Conservation (phyloP, 2,329 filamentous ascomycete species). For the Beauveria medogensis region DNA sequence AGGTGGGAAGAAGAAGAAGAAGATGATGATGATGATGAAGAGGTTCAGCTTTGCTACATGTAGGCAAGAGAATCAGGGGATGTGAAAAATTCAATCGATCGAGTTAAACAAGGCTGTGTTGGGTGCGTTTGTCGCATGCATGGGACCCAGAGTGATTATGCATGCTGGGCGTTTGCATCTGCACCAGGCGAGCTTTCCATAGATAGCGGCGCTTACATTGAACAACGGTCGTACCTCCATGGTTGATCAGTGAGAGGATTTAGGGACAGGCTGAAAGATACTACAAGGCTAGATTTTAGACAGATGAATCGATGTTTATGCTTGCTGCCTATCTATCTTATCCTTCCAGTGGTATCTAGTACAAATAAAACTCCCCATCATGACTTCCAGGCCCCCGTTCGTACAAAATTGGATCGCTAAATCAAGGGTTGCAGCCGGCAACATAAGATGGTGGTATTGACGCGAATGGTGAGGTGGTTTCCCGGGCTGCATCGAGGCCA, state of each 20-base stretch:
- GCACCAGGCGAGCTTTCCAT: background rate
- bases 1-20: background rate
- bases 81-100: background rate
- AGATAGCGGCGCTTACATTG: background rate
- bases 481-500: background rate
- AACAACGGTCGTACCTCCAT: background rate
- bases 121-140: background rate
- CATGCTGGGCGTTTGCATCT: background rate
- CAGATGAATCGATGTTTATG: background rate
- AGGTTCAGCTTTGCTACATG: background rate
- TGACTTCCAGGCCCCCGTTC: conserved; percentile 1
- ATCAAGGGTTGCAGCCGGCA: background rate
- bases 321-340: background rate
- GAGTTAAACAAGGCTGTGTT: background rate
- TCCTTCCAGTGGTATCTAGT: conserved; percentile 5
- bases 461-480: background rate
- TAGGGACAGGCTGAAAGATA: no score
- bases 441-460: background rate
- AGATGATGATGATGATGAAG: no score
- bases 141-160: background rate
- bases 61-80: background rate
- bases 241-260: no score
- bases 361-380: conserved; percentile 8
- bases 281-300: background rate
- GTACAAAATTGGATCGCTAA: conserved; percentile 1